Percentiles rank a stretch among this genome's conserved stretches.
phyloP scores from a whole-genome alignment of 106 monocot genomes.

The Acorus gramineus region DNA sequence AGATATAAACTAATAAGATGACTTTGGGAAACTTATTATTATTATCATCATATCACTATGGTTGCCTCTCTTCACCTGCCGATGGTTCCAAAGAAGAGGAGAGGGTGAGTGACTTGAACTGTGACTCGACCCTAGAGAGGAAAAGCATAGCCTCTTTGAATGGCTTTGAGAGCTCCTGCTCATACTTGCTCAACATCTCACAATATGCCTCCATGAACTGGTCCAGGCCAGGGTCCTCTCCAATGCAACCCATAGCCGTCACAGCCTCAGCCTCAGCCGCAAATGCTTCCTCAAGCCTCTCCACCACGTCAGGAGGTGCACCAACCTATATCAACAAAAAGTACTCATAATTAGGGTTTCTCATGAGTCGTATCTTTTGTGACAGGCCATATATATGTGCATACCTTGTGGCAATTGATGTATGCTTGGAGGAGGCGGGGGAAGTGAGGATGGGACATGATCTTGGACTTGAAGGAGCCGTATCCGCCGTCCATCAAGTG shows the following conservation, averaged over 20 bases:
- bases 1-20: too few relatives aligned
- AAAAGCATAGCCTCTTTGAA: slow-evolving; percentile 69
- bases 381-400: too few relatives aligned
- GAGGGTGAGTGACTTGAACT: slow-evolving; percentile 61
- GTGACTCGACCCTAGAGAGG: slow-evolving; percentile 53
- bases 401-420: slow-evolving; percentile 63
- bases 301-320: slow-evolving; percentile 62
- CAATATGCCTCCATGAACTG: slow-evolving; percentile 88
- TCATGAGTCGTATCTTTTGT: not conserved
- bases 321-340: slow-evolving; percentile 28
- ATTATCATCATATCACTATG: too few relatives aligned
- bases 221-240: slow-evolving; percentile 58
- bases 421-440: slow-evolving; percentile 61
- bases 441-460: slow-evolving; percentile 72
- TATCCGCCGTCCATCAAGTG: not conserved
- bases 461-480: slow-evolving; percentile 45
- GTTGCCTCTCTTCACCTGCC: too few relatives aligned
- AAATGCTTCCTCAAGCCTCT: slow-evolving; percentile 56
- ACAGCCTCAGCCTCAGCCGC: not conserved
- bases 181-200: slow-evolving; percentile 70
- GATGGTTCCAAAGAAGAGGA: slow-evolving; percentile 6
- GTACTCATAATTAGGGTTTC: slow-evolving; percentile 8
- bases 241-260: slow-evolving; percentile 5
- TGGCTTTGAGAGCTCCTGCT: slow-evolving; percentile 68
- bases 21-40: too few relatives aligned